Evolutionary conservation across 805 yeast species (phyloP).

Genomic region (Kodamaea leandrae): DNA sequence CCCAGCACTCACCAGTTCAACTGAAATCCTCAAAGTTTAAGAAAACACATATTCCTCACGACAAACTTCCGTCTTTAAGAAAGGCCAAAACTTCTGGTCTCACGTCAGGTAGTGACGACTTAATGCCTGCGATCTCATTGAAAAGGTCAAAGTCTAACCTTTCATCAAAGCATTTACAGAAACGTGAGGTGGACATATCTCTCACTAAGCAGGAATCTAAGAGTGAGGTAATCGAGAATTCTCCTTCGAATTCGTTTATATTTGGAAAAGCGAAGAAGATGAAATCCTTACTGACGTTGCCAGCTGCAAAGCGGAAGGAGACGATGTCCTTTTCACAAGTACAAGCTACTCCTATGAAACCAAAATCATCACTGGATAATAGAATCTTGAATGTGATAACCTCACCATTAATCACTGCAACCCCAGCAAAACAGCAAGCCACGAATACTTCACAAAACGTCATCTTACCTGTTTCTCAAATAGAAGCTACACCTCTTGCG

Average conservation of each 20-base stretch:
- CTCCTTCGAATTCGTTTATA: constrained; percentile 25
- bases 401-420: not conserved
- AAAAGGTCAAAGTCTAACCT: constrained; percentile 41
- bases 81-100: constrained; percentile 19
- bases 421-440: not conserved
- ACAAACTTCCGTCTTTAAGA: constrained; percentile 15
- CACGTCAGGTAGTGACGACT: constrained; percentile 18
- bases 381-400: not conserved
- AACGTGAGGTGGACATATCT: constrained; percentile 42
- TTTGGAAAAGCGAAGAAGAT: constrained; percentile 24
- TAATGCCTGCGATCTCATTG: constrained; percentile 33
- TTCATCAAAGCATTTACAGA: constrained; percentile 36
- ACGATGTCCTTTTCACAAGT: constrained; percentile 21
- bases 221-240: not conserved
- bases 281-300: constrained; percentile 2
- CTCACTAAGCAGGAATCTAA: constrained; percentile 8
- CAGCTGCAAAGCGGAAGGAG: not conserved
- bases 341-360: constrained; percentile 29
- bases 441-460: too few species aligned
- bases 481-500: not conserved
- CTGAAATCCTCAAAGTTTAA: constrained; percentile 14
- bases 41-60: constrained; percentile 11
- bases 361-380: not conserved
- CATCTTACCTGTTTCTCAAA: too few species aligned
- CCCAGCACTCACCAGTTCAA: constrained; percentile 1